Base-by-base conservation (phyloP, 1,139 yeast genomes). In the Suhomyces coccinellae region DNA sequence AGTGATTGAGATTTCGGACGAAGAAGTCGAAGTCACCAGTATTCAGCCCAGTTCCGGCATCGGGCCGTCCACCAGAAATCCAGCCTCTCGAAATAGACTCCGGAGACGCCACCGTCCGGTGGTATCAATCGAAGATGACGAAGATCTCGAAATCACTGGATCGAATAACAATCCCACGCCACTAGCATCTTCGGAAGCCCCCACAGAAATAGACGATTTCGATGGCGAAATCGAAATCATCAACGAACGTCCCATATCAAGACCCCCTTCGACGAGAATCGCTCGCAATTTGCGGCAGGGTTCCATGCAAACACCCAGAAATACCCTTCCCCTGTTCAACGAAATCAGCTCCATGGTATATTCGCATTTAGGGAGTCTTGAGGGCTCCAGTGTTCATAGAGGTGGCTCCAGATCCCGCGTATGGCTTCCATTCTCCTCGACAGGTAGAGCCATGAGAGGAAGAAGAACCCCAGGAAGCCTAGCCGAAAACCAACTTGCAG, bases 191-290 rank as follows among this genome's bases (percentile, higher is more conserved):
- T 24, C 39, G 1, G 30, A 24, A 17, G 20, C 37, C 6, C 30
- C 33, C 17, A 30, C 32, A 20, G 38, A 30, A 11, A 13, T 16
- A 8, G 38, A 34, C 12, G 31, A 40, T 9, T 52, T 43, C 33
- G 61, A 57, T 35, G 67, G 61, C 35, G 71, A 66, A 20, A 48
- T 66, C 7, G 57, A 65, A 46, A 64, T 68, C 8, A 52, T 65
- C 11, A 62, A 58, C 34, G 62, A 53, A 41, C 42, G 63, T n/a
- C 60, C 59, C 27, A 36, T 50, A 2, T 38, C 44, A 9, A 39
- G 46, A 15, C 45, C 46, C 7, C 43, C 47, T 10, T 36, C 38
- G 9, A n/a, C 40, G 3, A 17, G 40, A 1, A 27, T 39, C 12
- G 37, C 17, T 30, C 40, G 20, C 14, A 33, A 33, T 13, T 24